Evolutionary conservation across 768 basidiomycete species (phyloP).

Genomic region (Xerocomus potaroensis): DNA sequence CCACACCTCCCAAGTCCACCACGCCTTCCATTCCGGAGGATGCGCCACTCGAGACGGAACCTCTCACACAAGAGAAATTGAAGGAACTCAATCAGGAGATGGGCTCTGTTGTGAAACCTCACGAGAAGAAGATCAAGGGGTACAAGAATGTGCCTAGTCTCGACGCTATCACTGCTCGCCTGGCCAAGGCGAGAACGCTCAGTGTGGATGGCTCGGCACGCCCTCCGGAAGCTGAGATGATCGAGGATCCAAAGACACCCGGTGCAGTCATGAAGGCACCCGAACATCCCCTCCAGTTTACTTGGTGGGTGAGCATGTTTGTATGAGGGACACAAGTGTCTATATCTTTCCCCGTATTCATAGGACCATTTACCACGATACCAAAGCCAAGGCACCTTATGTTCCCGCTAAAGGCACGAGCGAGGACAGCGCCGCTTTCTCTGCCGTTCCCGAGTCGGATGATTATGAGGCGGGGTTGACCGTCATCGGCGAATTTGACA

Average conservation of each 20-base stretch:
- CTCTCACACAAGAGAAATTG: conserved; percentile 63
- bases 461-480: conserved; percentile 86
- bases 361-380: conserved; percentile 90
- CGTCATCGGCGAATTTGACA: conserved; percentile 84
- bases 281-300: conserved; percentile 81
- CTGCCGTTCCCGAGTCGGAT: conserved; percentile 54
- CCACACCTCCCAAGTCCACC: conserved; percentile 40
- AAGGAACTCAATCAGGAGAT: conserved; percentile 61
- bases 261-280: conserved; percentile 62
- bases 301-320: conserved; percentile 50
- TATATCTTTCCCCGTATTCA: not conserved
- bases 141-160: conserved; percentile 88
- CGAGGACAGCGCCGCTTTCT: conserved; percentile 30
- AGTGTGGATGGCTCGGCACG: conserved; percentile 55
- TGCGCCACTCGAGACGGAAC: conserved; percentile 32
- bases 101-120: conserved; percentile 19
- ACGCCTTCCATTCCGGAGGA: conserved; percentile 38
- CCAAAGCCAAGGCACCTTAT: conserved; percentile 63
- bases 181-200: conserved; percentile 66
- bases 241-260: conserved; percentile 81
- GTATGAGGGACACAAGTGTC: not conserved
- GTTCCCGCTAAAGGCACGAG: conserved; percentile 6
- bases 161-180: conserved; percentile 77
- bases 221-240: conserved; percentile 73
- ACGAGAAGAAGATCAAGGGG: conserved; percentile 46